Conservation (phyloP, 768 basidiomycete species). For the Tricholoma furcatifolium region DNA sequence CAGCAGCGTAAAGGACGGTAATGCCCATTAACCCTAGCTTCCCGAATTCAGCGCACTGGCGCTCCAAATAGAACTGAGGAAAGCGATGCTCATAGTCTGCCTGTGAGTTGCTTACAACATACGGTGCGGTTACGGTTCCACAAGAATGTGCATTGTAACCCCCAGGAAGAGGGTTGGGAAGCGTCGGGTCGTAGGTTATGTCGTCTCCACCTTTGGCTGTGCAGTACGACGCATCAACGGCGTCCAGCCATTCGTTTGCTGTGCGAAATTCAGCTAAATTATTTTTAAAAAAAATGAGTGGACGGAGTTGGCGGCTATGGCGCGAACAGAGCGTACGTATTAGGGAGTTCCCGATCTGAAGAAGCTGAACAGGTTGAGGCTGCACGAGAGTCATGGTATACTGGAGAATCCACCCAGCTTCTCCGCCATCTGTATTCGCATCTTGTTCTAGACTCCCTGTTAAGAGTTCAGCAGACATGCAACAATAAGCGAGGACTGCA, state of each 20-base stretch:
- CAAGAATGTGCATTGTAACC: constrained; percentile 32
- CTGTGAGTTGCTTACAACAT: constrained; percentile 43
- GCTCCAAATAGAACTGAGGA: constrained; percentile 29
- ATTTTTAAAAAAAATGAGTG: neutral
- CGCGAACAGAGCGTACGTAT: neutral
- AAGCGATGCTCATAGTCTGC: constrained; percentile 36
- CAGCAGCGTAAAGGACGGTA: constrained; percentile 41
- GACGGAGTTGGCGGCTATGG: neutral
- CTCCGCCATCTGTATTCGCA: constrained; percentile 29
- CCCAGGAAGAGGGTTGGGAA: constrained; percentile 29
- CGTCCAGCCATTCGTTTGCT: constrained; percentile 37
- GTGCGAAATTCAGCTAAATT: constrained; percentile 19
- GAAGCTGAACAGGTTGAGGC: constrained; percentile 28
- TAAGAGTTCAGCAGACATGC: neutral
- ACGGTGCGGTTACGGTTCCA: constrained; percentile 35
- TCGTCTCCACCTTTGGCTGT: constrained; percentile 33
- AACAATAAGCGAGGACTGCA: neutral
- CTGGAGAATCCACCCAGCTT: constrained; percentile 44
- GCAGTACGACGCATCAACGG: constrained; percentile 34
- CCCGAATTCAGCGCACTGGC: constrained; percentile 48
- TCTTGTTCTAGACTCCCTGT: constrained; percentile 19
- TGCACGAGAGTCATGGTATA: constrained; percentile 41
- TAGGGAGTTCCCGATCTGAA: constrained; percentile 8
- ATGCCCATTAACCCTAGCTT: constrained; percentile 51
- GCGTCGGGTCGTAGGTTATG: constrained; percentile 28